Conservation (phyloP, 2,329 filamentous ascomycete genomes). For the Sphaerulina populicola region DNA sequence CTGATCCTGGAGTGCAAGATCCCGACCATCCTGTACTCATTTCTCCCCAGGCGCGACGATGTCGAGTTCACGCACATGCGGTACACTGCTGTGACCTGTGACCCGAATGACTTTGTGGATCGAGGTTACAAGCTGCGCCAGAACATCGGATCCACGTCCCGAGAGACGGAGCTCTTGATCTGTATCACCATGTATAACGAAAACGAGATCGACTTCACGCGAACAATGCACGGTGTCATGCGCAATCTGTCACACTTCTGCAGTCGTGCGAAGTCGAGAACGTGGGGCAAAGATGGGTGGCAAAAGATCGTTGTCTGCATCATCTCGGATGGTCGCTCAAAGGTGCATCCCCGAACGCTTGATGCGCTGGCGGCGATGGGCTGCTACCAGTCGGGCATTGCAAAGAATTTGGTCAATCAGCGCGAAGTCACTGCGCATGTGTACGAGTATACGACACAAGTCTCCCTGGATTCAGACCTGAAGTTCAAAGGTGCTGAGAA, state of each 20-base stretch:
- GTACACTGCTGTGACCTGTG: slow-evolving; percentile 96
- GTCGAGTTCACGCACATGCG: slow-evolving; percentile 98
- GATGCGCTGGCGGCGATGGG: slow-evolving; percentile 95
- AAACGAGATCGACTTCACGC: slow-evolving; percentile 89
- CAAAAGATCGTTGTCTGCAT: slow-evolving; percentile 98
- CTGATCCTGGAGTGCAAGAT: slow-evolving; percentile 98
- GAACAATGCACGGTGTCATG: slow-evolving; percentile 98
- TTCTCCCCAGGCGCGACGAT: slow-evolving; percentile 84
- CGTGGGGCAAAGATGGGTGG: slow-evolving; percentile 96
- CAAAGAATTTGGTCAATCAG: slow-evolving; percentile 96
- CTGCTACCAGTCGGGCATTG: slow-evolving; percentile 95
- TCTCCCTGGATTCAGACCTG: slow-evolving; percentile 86
- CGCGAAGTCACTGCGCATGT: slow-evolving; percentile 92
- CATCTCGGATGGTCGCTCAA: slow-evolving; percentile 86
- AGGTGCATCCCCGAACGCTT: slow-evolving; percentile 85
- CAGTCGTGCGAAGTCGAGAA: slow-evolving; percentile 79
- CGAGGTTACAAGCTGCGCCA: slow-evolving; percentile 89
- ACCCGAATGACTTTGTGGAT: slow-evolving; percentile 85
- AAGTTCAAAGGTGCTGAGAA: slow-evolving; percentile 99
- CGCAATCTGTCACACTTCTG: slow-evolving; percentile 97
- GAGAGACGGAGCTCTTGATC: slow-evolving; percentile 93
- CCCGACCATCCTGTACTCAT: slow-evolving; percentile 94
- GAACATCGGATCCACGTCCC: slow-evolving; percentile 70
- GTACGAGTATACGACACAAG: slow-evolving; percentile 98
- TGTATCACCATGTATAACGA: slow-evolving; percentile 99